phyloP scores from a whole-genome alignment of 2,329 filamentous ascomycete genomes.

The Aspergillus sojae region DNA sequence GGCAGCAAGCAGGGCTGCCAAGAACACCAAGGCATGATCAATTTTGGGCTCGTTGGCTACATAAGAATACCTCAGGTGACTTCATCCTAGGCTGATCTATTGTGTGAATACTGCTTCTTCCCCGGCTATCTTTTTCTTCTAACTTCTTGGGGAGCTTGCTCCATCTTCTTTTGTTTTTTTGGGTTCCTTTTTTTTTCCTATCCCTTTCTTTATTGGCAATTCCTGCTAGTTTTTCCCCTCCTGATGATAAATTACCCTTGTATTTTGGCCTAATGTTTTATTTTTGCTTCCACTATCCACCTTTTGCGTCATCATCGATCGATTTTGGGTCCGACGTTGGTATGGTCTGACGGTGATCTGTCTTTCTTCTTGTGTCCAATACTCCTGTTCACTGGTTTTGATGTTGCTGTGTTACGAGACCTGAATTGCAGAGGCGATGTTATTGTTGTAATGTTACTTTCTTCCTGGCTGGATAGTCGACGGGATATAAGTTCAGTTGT shows the following conservation, averaged over 20 bases:
- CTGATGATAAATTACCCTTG: slow-evolving; percentile 1
- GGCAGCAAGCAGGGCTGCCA: background rate
- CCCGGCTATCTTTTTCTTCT: background rate
- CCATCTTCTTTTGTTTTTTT: background rate
- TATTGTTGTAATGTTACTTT: background rate
- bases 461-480: background rate
- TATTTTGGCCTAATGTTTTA: slow-evolving; percentile 1
- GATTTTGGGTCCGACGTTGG: background rate
- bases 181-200: background rate
- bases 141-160: background rate
- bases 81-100: background rate
- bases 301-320: background rate
- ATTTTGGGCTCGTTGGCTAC: background rate
- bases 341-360: background rate
- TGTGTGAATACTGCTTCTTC: background rate
- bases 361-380: background rate
- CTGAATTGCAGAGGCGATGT: background rate
- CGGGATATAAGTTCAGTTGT: background rate
- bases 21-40: background rate
- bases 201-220: background rate
- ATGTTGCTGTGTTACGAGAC: background rate
- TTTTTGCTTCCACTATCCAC: background rate
- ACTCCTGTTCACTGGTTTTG: background rate
- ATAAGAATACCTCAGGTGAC: background rate
- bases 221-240: background rate